Evolutionary conservation across 108 stramenopile species (phyloP).

Genomic region (Aurantiochytrium sp.): DNA sequence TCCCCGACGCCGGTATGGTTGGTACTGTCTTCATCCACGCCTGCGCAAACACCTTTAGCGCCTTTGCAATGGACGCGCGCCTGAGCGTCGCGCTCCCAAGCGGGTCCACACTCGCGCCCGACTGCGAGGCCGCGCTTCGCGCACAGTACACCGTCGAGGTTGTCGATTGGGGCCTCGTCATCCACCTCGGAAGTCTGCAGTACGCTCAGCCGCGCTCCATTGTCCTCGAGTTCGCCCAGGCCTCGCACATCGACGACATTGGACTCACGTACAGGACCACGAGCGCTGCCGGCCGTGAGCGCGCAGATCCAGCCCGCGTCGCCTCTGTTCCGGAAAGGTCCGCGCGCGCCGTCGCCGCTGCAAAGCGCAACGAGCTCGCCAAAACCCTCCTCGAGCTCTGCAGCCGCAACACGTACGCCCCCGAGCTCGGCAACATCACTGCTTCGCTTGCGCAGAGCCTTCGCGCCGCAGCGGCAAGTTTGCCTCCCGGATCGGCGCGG

Average conservation of each 20-base stretch:
- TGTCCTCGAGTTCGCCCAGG: not conserved
- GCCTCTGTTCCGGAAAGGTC: not conserved
- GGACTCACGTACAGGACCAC: not conserved
- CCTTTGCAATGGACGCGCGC: not conserved
- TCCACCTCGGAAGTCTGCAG: not conserved
- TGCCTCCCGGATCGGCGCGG: not conserved
- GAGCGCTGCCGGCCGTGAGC: no score
- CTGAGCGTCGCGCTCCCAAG: not conserved
- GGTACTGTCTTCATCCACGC: slow-evolving; percentile 48
- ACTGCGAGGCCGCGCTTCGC: not conserved
- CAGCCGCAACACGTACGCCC: no score
- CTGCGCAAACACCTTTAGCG: not conserved
- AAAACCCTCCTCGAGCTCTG: not conserved
- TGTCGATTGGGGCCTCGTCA: not conserved
- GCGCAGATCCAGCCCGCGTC: not conserved
- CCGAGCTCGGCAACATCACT: no score
- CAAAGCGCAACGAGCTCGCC: not conserved
- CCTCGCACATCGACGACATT: not conserved
- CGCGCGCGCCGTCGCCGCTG: not conserved
- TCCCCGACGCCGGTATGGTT: slow-evolving; percentile 47
- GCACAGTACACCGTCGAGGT: not conserved
- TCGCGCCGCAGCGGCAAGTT: no score
- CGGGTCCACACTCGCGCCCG: not conserved
- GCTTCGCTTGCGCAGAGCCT: no score
- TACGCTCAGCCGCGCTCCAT: not conserved